Percentiles rank a stretch among this genome's conserved stretches.
Conservation (phyloP, 2,329 filamentous ascomycete species). For the Rugonectria rugulosa region DNA sequence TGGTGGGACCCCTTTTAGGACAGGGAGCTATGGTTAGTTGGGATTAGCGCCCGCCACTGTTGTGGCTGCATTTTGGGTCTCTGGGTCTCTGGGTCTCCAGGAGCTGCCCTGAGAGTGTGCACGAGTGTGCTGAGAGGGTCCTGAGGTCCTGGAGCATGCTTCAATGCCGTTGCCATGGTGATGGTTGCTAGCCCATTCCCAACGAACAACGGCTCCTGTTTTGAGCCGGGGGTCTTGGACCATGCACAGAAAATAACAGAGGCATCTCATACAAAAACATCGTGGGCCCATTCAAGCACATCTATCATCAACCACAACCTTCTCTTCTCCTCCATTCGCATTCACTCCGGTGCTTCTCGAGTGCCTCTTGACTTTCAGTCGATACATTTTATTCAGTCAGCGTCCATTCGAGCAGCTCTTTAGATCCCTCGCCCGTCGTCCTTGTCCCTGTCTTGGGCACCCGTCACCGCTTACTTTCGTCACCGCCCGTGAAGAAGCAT, state of each 20-base stretch:
- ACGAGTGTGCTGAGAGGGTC: too few species aligned
- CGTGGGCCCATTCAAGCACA: constrained; percentile 34
- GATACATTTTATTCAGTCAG: constrained; percentile 7
- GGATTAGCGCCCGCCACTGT: constrained; percentile 1
- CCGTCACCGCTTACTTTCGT: constrained; percentile 34
- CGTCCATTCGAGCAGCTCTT: constrained; percentile 21
- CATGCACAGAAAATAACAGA: constrained; percentile 37
- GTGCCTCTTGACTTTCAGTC: constrained; percentile 21
- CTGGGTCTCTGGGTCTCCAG: too few species aligned
- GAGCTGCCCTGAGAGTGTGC: too few species aligned
- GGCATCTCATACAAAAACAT: constrained; percentile 44
- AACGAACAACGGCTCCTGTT: constrained; percentile 31
- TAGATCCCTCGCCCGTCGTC: constrained; percentile 23
- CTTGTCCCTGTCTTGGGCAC: constrained; percentile 10
- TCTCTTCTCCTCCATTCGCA: constrained; percentile 28
- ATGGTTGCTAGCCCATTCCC: constrained; percentile 21
- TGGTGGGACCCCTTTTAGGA: not conserved
- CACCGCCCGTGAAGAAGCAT: constrained; percentile 18
- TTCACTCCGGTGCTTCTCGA: constrained; percentile 27
- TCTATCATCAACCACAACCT: constrained; percentile 33
- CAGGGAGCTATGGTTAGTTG: not conserved
- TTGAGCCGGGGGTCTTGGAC: constrained; percentile 32
- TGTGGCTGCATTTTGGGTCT: constrained; percentile 2
- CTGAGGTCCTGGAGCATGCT: too few species aligned
- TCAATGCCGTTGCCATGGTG: constrained; percentile 18